These are phyloP conservation scores for Pseudogymnoascus sp. DNA, from an alignment of 2,329 filamentous ascomycete genomes.

Conservation along the genomic window DNA sequence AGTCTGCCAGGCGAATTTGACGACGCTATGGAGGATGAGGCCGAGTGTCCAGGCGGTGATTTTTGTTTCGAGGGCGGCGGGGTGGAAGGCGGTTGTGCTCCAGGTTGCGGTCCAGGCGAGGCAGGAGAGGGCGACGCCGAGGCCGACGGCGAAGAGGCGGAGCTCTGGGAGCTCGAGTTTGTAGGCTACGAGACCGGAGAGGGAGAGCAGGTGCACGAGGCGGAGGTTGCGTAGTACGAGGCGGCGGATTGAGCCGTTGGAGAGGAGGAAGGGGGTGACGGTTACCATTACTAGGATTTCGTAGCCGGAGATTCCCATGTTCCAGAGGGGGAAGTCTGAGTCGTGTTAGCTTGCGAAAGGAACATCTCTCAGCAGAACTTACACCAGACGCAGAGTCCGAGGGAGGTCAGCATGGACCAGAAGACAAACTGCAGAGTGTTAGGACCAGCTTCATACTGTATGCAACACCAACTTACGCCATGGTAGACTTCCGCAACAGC, in stretches of 20 bases:
- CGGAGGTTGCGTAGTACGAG: constrained; percentile 63
- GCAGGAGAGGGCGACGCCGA: constrained; percentile 73
- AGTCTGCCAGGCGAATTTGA: constrained; percentile 88
- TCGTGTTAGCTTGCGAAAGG: constrained; percentile 12
- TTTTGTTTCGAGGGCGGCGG: constrained; percentile 70
- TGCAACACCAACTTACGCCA: constrained; percentile 52
- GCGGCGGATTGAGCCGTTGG: constrained; percentile 60
- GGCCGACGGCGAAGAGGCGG: constrained; percentile 74
- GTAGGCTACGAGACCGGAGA: constrained; percentile 74
- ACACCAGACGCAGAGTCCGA: constrained; percentile 92
- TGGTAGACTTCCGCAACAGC: constrained; percentile 85
- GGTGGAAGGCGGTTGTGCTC: constrained; percentile 68
- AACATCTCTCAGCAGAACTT: constrained; percentile 37
- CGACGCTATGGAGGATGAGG: constrained; percentile 74
- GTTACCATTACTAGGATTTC: constrained; percentile 84
- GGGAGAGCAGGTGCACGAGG: constrained; percentile 66
- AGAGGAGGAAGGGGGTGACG: constrained; percentile 72
- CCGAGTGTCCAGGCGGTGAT: constrained; percentile 76
- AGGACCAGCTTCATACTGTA: not conserved
- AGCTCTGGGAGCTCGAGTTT: constrained; percentile 63
- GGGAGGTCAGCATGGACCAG: constrained; percentile 87
- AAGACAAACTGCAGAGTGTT: constrained; percentile 65
- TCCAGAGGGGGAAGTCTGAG: constrained; percentile 88
- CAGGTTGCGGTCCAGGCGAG: constrained; percentile 79
- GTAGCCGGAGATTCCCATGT: constrained; percentile 98